These are phyloP conservation scores for Aureobasidium uvarum DNA, from an alignment of 2,329 filamentous ascomycete species.

Conservation along the genomic window DNA sequence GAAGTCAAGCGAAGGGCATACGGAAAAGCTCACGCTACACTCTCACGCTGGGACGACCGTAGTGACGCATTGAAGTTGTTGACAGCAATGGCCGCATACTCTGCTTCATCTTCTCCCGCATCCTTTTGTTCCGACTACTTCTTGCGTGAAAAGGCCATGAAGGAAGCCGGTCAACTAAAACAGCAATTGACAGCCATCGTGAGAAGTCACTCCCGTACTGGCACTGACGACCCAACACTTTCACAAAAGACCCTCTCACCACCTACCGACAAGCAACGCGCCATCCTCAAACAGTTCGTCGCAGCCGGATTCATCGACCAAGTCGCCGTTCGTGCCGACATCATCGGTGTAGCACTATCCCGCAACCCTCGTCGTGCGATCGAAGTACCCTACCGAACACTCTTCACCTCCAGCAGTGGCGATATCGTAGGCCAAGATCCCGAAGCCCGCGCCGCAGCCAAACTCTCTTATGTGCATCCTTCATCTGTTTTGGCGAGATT, in stretches of 20 bases:
- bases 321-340: constrained; percentile 85
- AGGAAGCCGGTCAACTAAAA: constrained; percentile 80
- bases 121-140: constrained; percentile 78
- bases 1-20: constrained; percentile 63
- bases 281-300: constrained; percentile 83
- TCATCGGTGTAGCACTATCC: constrained; percentile 61
- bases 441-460: constrained; percentile 53
- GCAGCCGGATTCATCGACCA: constrained; percentile 93
- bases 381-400: constrained; percentile 85
- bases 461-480: constrained; percentile 83
- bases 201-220: constrained; percentile 40
- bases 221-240: constrained; percentile 14
- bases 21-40: constrained; percentile 72
- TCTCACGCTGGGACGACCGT: constrained; percentile 75
- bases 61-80: constrained; percentile 90
- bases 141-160: constrained; percentile 80
- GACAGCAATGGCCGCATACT: constrained; percentile 78
- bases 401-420: constrained; percentile 63
- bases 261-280: constrained; percentile 63
- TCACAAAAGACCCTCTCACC: constrained; percentile 49
- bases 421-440: constrained; percentile 32
- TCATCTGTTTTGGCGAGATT: constrained; percentile 71
- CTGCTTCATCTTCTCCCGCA: constrained; percentile 42
- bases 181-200: constrained; percentile 80
- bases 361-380: constrained; percentile 80